A percentile compares a stretch with the other conserved stretches of the same genome.
Conservation (phyloP, 2,329 filamentous ascomycete genomes). For the Hypoxylon sp. region DNA sequence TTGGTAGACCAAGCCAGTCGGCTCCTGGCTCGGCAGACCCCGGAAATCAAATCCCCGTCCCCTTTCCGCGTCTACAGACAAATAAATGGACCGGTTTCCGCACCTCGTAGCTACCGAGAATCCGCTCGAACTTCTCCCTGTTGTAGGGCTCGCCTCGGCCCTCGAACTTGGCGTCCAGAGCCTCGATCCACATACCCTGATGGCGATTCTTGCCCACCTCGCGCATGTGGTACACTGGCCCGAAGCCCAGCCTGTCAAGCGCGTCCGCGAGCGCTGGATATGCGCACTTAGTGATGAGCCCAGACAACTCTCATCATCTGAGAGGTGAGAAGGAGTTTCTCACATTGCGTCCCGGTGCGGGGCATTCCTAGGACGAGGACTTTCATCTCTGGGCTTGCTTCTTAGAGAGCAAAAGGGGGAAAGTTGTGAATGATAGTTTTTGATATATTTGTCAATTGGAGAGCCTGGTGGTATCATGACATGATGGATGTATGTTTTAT, state of each 20-base stretch:
- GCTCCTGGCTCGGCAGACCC: too few relatives aligned
- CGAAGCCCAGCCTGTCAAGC: constrained; percentile 42
- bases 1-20: too few relatives aligned
- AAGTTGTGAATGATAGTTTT: background rate
- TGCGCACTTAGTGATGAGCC: constrained; percentile 5
- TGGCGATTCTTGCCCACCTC: constrained; percentile 47
- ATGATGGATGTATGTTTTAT: background rate
- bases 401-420: background rate
- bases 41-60: too few relatives aligned
- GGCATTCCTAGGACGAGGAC: constrained; percentile 47
- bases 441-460: background rate
- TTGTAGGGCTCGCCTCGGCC: constrained; percentile 39
- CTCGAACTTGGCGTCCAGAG: constrained; percentile 46
- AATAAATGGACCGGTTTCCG: background rate
- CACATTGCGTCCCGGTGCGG: constrained; percentile 47
- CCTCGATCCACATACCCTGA: constrained; percentile 46
- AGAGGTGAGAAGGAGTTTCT: constrained; percentile 3
- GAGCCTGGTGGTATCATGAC: constrained; percentile 12
- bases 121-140: constrained; percentile 46
- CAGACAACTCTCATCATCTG: background rate
- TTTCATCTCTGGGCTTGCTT: constrained; percentile 37
- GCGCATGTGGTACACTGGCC: constrained; percentile 47
- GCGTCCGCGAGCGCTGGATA: constrained; percentile 43
- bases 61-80: background rate
- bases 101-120: constrained; percentile 47